A percentile compares a stretch with the other conserved stretches of the same genome.
Evolutionary conservation across 306 rosid species (phyloP).

Genomic region (Cucumis cinereus): DNA sequence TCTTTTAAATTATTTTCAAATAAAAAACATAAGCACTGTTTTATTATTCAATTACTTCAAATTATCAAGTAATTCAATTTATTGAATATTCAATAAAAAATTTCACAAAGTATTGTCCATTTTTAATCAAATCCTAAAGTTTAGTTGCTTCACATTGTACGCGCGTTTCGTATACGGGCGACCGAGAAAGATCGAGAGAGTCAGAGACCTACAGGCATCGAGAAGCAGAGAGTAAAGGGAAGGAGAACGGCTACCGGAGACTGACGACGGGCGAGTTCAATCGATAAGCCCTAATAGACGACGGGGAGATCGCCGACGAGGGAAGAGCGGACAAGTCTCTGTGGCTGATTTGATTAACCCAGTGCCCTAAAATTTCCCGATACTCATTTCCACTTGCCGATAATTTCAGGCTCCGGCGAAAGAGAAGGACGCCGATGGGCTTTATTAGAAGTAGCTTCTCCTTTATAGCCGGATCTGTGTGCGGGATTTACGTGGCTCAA

Average conservation of each 20-base stretch:
- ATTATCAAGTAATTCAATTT: no score
- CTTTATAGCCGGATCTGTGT: constrained; percentile 15
- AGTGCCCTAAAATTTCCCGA: neutral
- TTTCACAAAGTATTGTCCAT: no score
- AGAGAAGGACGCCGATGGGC: constrained; percentile 17
- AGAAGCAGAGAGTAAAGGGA: neutral
- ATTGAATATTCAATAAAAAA: no score
- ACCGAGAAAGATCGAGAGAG: neutral
- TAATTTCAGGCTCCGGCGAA: neutral
- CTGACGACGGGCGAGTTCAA: neutral
- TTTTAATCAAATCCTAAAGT: no score
- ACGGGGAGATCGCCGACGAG: neutral
- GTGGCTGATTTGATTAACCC: neutral
- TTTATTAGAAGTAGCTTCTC: constrained; percentile 26
- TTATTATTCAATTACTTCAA: no score
- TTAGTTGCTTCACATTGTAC: no score
- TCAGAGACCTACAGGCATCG: neutral
- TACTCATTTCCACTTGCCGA: neutral
- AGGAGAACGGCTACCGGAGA: neutral
- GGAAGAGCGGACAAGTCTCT: neutral
- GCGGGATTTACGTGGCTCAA: constrained; percentile 34
- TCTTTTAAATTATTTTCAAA: no score
- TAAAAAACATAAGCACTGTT: no score
- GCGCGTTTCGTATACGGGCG: no score
- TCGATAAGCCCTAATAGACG: neutral